Conservation (phyloP, 257 asterid genomes). For the Apocynum venetum region DNA sequence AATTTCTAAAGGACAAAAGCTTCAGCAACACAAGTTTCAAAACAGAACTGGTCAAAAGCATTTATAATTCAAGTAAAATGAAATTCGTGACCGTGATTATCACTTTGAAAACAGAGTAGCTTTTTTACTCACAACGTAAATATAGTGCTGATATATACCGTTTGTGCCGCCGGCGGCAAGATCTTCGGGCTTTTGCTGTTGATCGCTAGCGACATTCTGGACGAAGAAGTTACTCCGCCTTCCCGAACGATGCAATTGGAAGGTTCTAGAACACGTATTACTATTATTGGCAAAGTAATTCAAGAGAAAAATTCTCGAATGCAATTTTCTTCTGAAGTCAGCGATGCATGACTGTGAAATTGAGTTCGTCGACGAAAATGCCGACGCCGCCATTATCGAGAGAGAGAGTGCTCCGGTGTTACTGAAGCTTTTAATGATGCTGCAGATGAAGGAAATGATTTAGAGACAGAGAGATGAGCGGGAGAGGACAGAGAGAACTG, state of each 20-base stretch:
- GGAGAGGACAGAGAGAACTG: neutral
- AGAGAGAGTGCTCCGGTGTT: neutral
- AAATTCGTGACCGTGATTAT: neutral
- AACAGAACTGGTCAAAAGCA: neutral
- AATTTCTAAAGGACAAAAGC: neutral
- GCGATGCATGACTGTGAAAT: conserved; percentile 9
- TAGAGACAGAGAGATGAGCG: neutral
- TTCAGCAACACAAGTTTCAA: neutral
- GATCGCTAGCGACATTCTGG: conserved; percentile 46
- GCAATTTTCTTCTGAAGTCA: conserved; percentile 4
- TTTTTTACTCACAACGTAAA: neutral
- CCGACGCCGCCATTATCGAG: neutral
- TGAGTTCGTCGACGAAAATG: neutral
- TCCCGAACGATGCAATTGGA: conserved; percentile 19
- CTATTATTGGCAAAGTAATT: neutral
- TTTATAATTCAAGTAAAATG: neutral
- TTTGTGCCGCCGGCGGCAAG: conserved; percentile 13
- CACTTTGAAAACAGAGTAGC: neutral
- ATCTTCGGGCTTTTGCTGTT: conserved; percentile 21
- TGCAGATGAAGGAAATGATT: neutral
- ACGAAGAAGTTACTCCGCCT: conserved; percentile 29
- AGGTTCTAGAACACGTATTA: conserved; percentile 3
- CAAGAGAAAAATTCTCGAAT: neutral
- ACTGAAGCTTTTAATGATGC: neutral
- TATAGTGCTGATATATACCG: neutral